These are phyloP conservation scores for Cadophora gregata DNA, from an alignment of 2,329 filamentous ascomycete species.

Conservation along the genomic window DNA sequence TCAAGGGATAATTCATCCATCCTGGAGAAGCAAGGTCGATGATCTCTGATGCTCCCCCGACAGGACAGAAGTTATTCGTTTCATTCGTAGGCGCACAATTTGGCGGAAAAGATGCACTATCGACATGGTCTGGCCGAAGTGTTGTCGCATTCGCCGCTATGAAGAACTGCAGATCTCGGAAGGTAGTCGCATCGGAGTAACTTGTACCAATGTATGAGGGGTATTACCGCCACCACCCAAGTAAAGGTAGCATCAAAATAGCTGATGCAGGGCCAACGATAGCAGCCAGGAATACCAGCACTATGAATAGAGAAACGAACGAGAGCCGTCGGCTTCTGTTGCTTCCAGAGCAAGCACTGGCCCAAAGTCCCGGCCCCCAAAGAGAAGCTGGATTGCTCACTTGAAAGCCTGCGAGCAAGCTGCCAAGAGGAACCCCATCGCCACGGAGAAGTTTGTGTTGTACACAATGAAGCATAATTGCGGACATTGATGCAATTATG, in stretches of 20 bases:
- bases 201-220: background rate
- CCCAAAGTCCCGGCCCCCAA: background rate
- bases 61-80: too few species aligned
- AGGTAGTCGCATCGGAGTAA: too few species aligned
- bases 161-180: too few species aligned
- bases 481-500: conserved; percentile 7
- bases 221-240: background rate
- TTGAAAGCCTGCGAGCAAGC: conserved; percentile 2
- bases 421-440: background rate
- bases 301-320: background rate
- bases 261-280: conserved; percentile 7
- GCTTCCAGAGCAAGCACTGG: background rate
- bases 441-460: background rate
- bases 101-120: too few species aligned
- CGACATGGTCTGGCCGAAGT: too few species aligned
- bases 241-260: conserved; percentile 3
- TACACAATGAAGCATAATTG: background rate
- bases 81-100: too few species aligned
- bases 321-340: background rate
- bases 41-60: too few species aligned
- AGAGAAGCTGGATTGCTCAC: background rate
- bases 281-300: background rate
- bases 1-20: too few species aligned
- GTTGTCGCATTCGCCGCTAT: too few species aligned
- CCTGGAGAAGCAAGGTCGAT: too few species aligned